A percentile compares a stretch with the other conserved stretches of the same genome.
These are phyloP conservation scores for Candida methanosorbosa DNA, from an alignment of 805 yeast species.

Conservation along the genomic window DNA sequence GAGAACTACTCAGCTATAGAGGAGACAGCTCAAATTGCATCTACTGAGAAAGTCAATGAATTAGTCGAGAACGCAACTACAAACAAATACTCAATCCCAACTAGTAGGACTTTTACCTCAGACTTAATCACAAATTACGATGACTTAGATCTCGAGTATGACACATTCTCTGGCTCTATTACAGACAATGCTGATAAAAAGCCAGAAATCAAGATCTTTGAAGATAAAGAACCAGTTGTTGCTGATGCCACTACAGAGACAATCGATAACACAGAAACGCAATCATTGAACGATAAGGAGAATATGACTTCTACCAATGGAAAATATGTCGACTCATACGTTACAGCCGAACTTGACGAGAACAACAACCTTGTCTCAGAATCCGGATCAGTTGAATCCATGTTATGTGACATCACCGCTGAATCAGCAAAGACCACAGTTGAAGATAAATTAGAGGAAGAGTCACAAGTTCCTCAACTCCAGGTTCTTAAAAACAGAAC, in stretches of 20 bases:
- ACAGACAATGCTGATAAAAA: conserved; percentile 17
- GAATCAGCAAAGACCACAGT: conserved; percentile 11
- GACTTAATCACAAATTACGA: conserved; percentile 13
- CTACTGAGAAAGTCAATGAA: not conserved
- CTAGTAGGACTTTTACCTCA: conserved; percentile 13
- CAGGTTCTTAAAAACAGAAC: conserved; percentile 11
- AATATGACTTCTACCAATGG: not conserved
- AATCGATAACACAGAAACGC: not conserved
- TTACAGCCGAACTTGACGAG: not conserved
- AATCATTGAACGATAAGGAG: not conserved
- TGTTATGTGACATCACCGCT: conserved; percentile 13
- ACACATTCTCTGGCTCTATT: conserved; percentile 22
- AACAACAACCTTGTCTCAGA: too few relatives aligned
- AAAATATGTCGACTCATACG: not conserved
- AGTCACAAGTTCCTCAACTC: conserved; percentile 5
- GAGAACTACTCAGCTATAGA: conserved; percentile 7
- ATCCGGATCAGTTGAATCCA: conserved; percentile 10
- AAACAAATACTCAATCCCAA: conserved; percentile 2
- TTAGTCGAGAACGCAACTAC: too few relatives aligned
- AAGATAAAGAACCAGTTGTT: not conserved
- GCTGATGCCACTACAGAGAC: not conserved
- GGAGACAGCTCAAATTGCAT: not conserved
- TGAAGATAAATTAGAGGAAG: not conserved
- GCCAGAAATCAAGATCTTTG: not conserved
- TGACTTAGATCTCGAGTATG: conserved; percentile 23